A percentile compares a stretch with the other conserved stretches of the same genome.
phyloP scores from a whole-genome alignment of 192 early-diverging fungal species.

The Backusella macrospora region DNA sequence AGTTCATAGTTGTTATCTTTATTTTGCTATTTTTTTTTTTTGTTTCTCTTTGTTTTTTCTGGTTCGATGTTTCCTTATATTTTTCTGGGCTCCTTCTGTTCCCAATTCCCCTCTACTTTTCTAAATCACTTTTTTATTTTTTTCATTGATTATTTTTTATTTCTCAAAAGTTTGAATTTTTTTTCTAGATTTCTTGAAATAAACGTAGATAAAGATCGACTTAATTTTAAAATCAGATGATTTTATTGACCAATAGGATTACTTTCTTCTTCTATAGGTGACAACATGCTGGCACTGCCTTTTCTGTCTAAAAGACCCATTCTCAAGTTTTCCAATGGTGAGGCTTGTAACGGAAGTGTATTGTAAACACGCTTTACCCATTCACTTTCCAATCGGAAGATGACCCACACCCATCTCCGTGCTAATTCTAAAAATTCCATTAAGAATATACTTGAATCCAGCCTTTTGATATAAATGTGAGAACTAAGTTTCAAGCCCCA shows the following conservation, averaged over 20 bases:
- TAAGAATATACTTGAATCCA: slow-evolving; percentile 74
- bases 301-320: slow-evolving; percentile 12
- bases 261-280: slow-evolving; percentile 17
- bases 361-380: slow-evolving; percentile 54
- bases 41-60: no score
- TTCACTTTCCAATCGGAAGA: slow-evolving; percentile 88
- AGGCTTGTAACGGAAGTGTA: slow-evolving; percentile 12
- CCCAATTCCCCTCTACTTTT: no score
- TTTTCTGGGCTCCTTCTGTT: no score
- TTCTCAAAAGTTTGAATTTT: no score
- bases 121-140: no score
- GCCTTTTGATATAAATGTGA: slow-evolving; percentile 60
- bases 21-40: no score
- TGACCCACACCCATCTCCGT: slow-evolving; percentile 93
- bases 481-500: slow-evolving; percentile 82
- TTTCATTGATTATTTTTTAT: no score
- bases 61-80: no score
- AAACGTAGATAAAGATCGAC: neutral
- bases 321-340: neutral
- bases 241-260: neutral
- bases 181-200: no score
- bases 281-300: neutral
- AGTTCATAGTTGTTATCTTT: no score
- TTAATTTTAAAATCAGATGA: neutral
- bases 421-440: slow-evolving; percentile 83